Evolutionary conservation across 768 basidiomycete genomes (phyloP).

Genomic region (Amanita pallidorosea): DNA sequence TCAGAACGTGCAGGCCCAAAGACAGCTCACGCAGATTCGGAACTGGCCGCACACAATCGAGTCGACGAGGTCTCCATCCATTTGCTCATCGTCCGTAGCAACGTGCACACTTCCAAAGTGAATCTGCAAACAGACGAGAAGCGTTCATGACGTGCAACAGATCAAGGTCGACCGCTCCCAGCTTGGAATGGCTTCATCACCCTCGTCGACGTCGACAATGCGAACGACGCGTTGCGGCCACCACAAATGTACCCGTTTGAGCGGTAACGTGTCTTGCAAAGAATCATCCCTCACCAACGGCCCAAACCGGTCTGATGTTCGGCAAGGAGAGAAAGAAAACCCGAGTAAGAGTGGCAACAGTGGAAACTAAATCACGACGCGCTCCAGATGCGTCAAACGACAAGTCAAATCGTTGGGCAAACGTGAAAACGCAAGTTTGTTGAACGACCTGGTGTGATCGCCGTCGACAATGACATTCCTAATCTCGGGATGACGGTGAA

Average conservation of each 20-base stretch:
- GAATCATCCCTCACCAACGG: not conserved
- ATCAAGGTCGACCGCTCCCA: not conserved
- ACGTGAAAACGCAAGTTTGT: not conserved
- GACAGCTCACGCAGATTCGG: constrained; percentile 1
- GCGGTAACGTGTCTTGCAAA: not conserved
- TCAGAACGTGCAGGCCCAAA: constrained; percentile 1
- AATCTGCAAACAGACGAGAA: not conserved
- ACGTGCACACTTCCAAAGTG: not conserved
- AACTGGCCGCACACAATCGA: not conserved
- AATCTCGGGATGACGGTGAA: not conserved
- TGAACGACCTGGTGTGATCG: not conserved
- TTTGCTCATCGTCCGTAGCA: not conserved
- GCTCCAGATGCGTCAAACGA: not conserved
- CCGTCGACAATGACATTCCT: not conserved
- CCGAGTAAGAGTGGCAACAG: constrained; percentile 2
- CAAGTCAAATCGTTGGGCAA: not conserved
- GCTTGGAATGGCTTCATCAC: not conserved
- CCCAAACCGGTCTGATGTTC: not conserved
- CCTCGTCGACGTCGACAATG: not conserved
- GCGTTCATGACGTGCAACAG: constrained; percentile 1
- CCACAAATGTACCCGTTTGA: constrained; percentile 1
- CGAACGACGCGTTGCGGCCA: constrained; percentile 5
- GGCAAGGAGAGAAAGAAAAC: not conserved
- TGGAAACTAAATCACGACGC: not conserved
- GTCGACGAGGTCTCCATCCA: constrained; percentile 1